These are phyloP conservation scores for Aspergillus funiculosus DNA, from an alignment of 495 filamentous ascomycete species.

Conservation along the genomic window DNA sequence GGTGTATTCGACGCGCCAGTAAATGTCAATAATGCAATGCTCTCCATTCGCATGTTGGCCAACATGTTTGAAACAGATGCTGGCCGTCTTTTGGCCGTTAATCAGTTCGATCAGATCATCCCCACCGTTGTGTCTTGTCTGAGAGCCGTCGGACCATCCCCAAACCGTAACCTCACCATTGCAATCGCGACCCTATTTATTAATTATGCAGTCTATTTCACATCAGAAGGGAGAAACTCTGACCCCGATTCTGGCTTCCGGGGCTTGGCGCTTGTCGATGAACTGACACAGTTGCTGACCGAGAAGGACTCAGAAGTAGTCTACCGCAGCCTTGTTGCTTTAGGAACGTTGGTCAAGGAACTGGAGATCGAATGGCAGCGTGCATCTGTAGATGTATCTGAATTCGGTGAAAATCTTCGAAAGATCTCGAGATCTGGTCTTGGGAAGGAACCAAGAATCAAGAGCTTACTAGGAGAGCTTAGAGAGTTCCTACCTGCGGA, in stretches of 20 bases:
- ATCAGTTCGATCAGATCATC: slow-evolving; percentile 53
- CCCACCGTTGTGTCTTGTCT: slow-evolving; percentile 43
- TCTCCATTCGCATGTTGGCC: slow-evolving; percentile 72
- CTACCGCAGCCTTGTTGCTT: slow-evolving; percentile 74
- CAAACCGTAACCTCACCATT: slow-evolving; percentile 76
- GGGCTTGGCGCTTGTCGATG: slow-evolving; percentile 55
- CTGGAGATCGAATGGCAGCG: slow-evolving; percentile 43
- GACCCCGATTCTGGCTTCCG: slow-evolving; percentile 48
- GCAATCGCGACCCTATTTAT: slow-evolving; percentile 78
- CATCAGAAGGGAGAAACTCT: slow-evolving; percentile 29
- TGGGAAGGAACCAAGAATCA: slow-evolving; percentile 47
- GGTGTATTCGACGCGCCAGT: slow-evolving; percentile 53
- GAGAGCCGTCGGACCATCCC: slow-evolving; percentile 38
- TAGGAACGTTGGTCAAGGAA: slow-evolving; percentile 61
- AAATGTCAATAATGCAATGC: slow-evolving; percentile 74
- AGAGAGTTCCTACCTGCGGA: slow-evolving; percentile 25
- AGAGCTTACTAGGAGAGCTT: slow-evolving; percentile 45
- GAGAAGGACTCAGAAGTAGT: slow-evolving; percentile 76
- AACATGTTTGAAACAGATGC: slow-evolving; percentile 77
- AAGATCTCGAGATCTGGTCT: slow-evolving; percentile 31
- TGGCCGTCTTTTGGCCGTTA: slow-evolving; percentile 58
- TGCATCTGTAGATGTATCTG: slow-evolving; percentile 48
- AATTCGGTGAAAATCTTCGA: slow-evolving; percentile 31
- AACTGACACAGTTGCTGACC: slow-evolving; percentile 55
- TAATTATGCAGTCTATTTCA: slow-evolving; percentile 70